Percentiles rank a stretch among this genome's conserved stretches.
These are phyloP conservation scores for Pseudocercospora fuligena DNA, from an alignment of 2,329 filamentous ascomycete genomes.

Conservation along the genomic window DNA sequence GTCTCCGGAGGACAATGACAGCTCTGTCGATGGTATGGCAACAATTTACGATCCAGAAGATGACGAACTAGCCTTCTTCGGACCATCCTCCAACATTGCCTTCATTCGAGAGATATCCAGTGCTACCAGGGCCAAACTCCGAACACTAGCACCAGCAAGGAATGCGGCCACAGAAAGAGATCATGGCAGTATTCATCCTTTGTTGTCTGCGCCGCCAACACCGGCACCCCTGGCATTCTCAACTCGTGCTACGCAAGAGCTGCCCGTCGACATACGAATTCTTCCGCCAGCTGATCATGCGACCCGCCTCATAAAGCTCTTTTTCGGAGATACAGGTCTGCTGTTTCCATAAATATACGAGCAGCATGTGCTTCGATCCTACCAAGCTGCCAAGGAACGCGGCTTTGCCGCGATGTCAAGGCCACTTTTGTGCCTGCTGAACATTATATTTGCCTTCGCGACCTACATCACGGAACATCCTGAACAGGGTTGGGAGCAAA, in stretches of 20 bases:
- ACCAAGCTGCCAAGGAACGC: background rate
- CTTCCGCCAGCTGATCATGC: slow-evolving; percentile 2
- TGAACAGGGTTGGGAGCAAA: background rate
- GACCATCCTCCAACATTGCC: slow-evolving; percentile 5
- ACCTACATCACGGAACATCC: slow-evolving; percentile 11
- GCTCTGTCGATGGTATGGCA: slow-evolving; percentile 5
- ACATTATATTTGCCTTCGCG: slow-evolving; percentile 15
- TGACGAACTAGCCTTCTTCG: background rate
- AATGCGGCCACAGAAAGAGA: background rate
- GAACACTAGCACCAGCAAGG: background rate
- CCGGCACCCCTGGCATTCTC: background rate
- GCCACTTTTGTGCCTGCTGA: slow-evolving; percentile 5
- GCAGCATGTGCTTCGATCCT: slow-evolving; percentile 6
- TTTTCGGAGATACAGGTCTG: slow-evolving; percentile 14
- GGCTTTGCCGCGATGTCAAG: background rate
- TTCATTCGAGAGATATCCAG: slow-evolving; percentile 2
- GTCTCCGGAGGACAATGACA: background rate
- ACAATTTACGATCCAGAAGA: background rate
- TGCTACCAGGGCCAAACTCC: background rate
- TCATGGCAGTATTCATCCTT: background rate
- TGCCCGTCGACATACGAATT: background rate
- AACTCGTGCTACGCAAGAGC: background rate
- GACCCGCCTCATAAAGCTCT: slow-evolving; percentile 1
- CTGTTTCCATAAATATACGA: slow-evolving; percentile 10
- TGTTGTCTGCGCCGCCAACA: background rate